These are phyloP conservation scores for Thalia dealbata DNA, from an alignment of 176 grass and related monocot genomes.

Conservation along the genomic window DNA sequence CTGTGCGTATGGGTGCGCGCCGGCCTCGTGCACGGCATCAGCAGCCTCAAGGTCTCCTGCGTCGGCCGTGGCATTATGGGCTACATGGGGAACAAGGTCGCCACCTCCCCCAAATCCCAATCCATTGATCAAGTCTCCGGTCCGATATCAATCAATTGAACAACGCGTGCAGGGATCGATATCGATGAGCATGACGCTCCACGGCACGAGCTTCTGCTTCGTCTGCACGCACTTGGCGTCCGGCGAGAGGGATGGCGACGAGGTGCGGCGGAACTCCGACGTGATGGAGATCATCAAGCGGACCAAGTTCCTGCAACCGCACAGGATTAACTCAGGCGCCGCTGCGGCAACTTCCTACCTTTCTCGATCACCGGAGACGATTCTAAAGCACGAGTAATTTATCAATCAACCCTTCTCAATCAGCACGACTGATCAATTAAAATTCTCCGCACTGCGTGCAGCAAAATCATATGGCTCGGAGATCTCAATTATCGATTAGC, in stretches of 20 bases:
- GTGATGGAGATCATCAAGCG: slow-evolving; percentile 64
- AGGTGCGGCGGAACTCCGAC: slow-evolving; percentile 64
- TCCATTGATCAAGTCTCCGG: too few relatives aligned
- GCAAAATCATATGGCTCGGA: slow-evolving; percentile 87
- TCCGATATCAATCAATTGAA: too few relatives aligned
- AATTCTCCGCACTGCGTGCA: slow-evolving; percentile 14
- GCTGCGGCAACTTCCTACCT: not conserved
- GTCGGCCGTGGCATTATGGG: slow-evolving; percentile 85
- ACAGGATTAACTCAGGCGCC: not conserved
- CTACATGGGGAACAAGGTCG: slow-evolving; percentile 97
- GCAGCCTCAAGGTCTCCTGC: slow-evolving; percentile 43
- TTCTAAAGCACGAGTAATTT: slow-evolving; percentile 76
- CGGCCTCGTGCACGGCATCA: slow-evolving; percentile 36
- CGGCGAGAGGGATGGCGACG: slow-evolving; percentile 82
- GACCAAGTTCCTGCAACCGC: slow-evolving; percentile 37
- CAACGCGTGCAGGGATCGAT: slow-evolving; percentile 41
- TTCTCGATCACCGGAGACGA: slow-evolving; percentile 38
- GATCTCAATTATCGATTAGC: slow-evolving; percentile 79
- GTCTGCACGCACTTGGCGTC: slow-evolving; percentile 88
- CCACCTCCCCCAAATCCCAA: not conserved
- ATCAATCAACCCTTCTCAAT: not conserved
- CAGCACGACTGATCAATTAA: not conserved
- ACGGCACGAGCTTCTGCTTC: slow-evolving; percentile 56
- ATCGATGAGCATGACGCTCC: slow-evolving; percentile 72
- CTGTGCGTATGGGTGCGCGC: slow-evolving; percentile 73